Percentiles rank a stretch among this genome's conserved stretches.
These are phyloP conservation scores for Tagetes erecta DNA, from an alignment of 129 eudicot genomes.

Conservation along the genomic window DNA sequence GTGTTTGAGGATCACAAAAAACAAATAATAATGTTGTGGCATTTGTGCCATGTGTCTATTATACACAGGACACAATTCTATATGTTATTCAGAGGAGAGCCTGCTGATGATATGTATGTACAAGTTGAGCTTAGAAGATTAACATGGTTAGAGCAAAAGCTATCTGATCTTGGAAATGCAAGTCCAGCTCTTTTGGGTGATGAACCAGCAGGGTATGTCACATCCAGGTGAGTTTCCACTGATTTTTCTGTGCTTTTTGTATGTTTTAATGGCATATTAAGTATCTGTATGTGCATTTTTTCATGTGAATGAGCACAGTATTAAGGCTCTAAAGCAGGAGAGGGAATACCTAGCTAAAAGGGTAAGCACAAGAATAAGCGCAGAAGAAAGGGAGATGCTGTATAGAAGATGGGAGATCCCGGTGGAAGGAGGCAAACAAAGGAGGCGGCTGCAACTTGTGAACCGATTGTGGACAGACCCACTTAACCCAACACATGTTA, in stretches of 20 bases:
- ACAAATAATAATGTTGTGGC: slow-evolving; percentile 92
- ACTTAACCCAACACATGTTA: slow-evolving; percentile 67
- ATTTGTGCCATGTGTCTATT: slow-evolving; percentile 88
- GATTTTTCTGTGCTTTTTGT: neutral
- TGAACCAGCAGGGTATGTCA: slow-evolving; percentile 77
- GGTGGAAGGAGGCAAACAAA: slow-evolving; percentile 64
- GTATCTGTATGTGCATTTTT: neutral
- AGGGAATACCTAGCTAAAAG: slow-evolving; percentile 95
- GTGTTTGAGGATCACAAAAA: slow-evolving; percentile 81
- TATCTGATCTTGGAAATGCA: slow-evolving; percentile 90
- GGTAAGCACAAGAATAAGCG: slow-evolving; percentile 65
- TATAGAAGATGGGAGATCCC: slow-evolving; percentile 90
- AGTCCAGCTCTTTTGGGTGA: slow-evolving; percentile 96
- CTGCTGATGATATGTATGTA: slow-evolving; percentile 85
- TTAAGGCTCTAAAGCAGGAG: slow-evolving; percentile 90
- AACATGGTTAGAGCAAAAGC: slow-evolving; percentile 90
- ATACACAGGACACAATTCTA: slow-evolving; percentile 92
- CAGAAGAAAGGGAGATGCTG: slow-evolving; percentile 78
- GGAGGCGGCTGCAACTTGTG: slow-evolving; percentile 78
- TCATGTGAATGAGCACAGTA: slow-evolving; percentile 39
- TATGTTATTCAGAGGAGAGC: slow-evolving; percentile 81
- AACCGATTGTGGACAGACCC: slow-evolving; percentile 93
- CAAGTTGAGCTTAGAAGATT: slow-evolving; percentile 91
- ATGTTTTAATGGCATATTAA: neutral
- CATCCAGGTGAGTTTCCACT: slow-evolving; percentile 58